A percentile compares a stretch with the other conserved stretches of the same genome.
Evolutionary conservation across 345 rosid species (phyloP).

Genomic region (Salix exigua): DNA sequence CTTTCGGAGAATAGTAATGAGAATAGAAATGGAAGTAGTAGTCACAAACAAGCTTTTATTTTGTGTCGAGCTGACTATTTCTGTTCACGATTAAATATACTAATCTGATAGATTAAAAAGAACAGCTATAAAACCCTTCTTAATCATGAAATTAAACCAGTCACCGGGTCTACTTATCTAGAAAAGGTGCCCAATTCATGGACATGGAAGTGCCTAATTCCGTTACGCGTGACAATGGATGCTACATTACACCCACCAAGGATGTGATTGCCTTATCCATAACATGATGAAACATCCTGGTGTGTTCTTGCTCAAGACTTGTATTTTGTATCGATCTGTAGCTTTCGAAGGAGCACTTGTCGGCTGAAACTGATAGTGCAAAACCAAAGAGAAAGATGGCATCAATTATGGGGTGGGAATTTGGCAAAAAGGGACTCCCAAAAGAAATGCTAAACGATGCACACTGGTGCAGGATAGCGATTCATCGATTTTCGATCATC

Average conservation of each 20-base stretch:
- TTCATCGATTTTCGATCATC: not conserved
- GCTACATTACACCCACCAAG: conserved; percentile 2
- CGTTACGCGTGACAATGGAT: conserved; percentile 25
- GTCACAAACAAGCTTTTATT: conserved; percentile 12
- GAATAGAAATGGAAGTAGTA: conserved; percentile 17
- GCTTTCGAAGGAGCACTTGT: conserved; percentile 21
- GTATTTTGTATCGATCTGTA: conserved; percentile 15
- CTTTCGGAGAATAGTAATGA: conserved; percentile 5
- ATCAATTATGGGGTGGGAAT: conserved; percentile 31
- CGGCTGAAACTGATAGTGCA: not conserved
- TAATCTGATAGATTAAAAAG: too few relatives aligned
- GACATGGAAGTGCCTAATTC: conserved; percentile 11
- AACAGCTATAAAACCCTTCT: too few relatives aligned
- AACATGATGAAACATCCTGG: conserved; percentile 17
- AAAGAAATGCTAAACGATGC: not conserved
- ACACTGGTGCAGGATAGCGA: not conserved
- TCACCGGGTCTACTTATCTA: not conserved
- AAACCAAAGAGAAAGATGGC: conserved; percentile 15
- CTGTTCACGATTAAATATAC: not conserved
- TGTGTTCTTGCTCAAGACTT: conserved; percentile 29
- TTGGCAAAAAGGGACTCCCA: conserved; percentile 16
- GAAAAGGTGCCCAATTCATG: not conserved
- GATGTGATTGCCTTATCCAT: conserved; percentile 35
- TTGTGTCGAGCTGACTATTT: not conserved
- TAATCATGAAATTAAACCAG: too few relatives aligned